Percentiles rank a stretch among this genome's conserved stretches.
Conservation (phyloP, 78 protist species). For the Polysphondylium violaceum region DNA sequence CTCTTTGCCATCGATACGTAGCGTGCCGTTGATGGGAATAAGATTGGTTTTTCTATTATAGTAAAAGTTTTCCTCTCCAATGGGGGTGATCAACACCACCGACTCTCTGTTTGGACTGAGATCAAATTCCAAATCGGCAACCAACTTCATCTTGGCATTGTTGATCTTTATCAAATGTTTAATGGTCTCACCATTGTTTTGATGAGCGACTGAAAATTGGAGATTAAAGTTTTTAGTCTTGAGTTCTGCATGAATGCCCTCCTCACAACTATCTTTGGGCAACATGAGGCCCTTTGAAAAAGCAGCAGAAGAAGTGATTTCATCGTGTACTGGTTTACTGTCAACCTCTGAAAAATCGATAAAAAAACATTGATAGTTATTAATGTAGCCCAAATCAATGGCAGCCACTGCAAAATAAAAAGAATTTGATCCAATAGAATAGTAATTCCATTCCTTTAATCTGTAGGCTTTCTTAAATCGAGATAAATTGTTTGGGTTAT, state of each 20-base stretch:
- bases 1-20: slow-evolving; percentile 25
- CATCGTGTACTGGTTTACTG: background rate
- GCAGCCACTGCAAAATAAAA: slow-evolving; percentile 69
- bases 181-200: background rate
- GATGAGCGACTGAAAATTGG: slow-evolving; percentile 16
- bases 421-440: slow-evolving; percentile 23
- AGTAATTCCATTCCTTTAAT: slow-evolving; percentile 73
- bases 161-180: background rate
- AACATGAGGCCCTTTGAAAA: slow-evolving; percentile 45
- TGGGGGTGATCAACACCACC: slow-evolving; percentile 50
- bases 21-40: slow-evolving; percentile 52
- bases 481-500: slow-evolving; percentile 42
- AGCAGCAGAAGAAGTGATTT: slow-evolving; percentile 1
- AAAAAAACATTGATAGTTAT: slow-evolving; percentile 40
- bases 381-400: slow-evolving; percentile 35
- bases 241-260: slow-evolving; percentile 19
- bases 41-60: slow-evolving; percentile 59
- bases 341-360: slow-evolving; percentile 28
- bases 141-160: slow-evolving; percentile 31
- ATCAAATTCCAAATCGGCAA: slow-evolving; percentile 41
- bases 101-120: slow-evolving; percentile 48
- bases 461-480: slow-evolving; percentile 27
- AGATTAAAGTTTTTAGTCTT: slow-evolving; percentile 8
- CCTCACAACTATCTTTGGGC: slow-evolving; percentile 11
- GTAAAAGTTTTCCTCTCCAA: slow-evolving; percentile 56